Evolutionary conservation across 768 basidiomycete species (phyloP), one percentile per base, ranked within the genome.

Genomic region (Tylopilus vinaceipallidus): DNA sequence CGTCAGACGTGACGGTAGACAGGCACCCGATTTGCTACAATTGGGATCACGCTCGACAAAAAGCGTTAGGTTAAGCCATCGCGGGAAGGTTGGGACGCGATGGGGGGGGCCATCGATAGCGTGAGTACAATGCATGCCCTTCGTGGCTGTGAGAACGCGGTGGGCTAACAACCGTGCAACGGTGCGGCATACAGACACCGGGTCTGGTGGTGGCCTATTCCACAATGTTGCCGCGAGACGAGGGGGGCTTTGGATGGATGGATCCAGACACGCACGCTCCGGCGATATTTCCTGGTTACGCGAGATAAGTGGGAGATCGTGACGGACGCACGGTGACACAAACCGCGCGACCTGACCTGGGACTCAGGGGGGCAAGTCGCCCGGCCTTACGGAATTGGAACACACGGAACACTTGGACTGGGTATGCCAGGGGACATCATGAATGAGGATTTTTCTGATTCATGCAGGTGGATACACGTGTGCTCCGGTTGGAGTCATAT

Each of bases 401-500:
- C n/a, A n/a, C n/a, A n/a, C n/a, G n/a, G n/a, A n/a, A n/a, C n/a
- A n/a, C n/a, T n/a, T n/a, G n/a, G n/a, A n/a, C n/a, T n/a, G n/a
- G n/a, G n/a, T n/a, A n/a, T n/a, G n/a, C n/a, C n/a, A n/a, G n/a
- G n/a, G n/a, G n/a, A n/a, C 42, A 35, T 50, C 37, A 47, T 43
- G 49, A 43, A 47, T 40, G 40, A 24, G 19, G 3, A 27, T 14
- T 50, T 49, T 48, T 48, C 33, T 35, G 33, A 37, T 42, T 32
- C 41, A 6, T 45, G 46, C 56, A 46, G 55, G 49, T 51, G 55
- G 53, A 62, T 62, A 54, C 63, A 66, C 63, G 61, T 64, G 62
- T 45, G 20, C 30, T n/a, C 39, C 27, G 27, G 36, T 41, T 39
- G 44, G 37, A 50, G 30, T 45, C 49, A 47, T n/a, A 45, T 52